Percentiles rank a stretch among this genome's conserved stretches.
These are phyloP conservation scores for Telfairia occidentalis DNA, from an alignment of 331 rosid genomes.

Conservation along the genomic window DNA sequence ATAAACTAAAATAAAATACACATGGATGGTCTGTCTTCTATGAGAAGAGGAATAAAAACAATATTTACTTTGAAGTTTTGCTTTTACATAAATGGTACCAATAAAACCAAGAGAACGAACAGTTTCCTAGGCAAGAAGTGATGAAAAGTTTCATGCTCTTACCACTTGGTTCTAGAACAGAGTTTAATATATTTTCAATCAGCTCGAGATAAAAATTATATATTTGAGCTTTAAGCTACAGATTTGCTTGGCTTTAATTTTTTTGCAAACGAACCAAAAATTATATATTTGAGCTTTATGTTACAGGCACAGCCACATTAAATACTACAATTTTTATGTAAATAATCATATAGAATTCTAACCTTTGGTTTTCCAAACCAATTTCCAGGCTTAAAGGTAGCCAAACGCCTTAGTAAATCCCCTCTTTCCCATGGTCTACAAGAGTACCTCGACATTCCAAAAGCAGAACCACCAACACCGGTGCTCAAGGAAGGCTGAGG, in stretches of 20 bases:
- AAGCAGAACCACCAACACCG: conserved; percentile 70
- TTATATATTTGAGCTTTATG: too few species aligned
- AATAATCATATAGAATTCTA: conserved; percentile 26
- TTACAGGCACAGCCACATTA: neutral
- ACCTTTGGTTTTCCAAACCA: conserved; percentile 98
- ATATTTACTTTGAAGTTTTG: neutral
- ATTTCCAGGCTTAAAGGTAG: conserved; percentile 68
- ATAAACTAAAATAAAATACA: neutral
- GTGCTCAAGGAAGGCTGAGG: conserved; percentile 79
- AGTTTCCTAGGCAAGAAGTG: neutral
- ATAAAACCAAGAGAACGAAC: neutral
- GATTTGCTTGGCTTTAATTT: neutral
- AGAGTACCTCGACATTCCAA: conserved; percentile 65
- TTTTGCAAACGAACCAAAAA: neutral
- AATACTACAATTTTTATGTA: neutral
- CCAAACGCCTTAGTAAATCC: conserved; percentile 89
- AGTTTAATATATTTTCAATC: neutral
- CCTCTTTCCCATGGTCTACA: conserved; percentile 99
- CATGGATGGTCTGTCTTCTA: neutral
- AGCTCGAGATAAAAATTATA: neutral
- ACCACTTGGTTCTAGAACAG: neutral
- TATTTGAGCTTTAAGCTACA: neutral
- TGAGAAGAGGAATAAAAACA: neutral
- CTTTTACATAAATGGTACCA: neutral
- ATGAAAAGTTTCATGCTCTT: neutral